These are phyloP conservation scores for Monilinia polystroma DNA, from an alignment of 2,329 filamentous ascomycete species.

Conservation along the genomic window DNA sequence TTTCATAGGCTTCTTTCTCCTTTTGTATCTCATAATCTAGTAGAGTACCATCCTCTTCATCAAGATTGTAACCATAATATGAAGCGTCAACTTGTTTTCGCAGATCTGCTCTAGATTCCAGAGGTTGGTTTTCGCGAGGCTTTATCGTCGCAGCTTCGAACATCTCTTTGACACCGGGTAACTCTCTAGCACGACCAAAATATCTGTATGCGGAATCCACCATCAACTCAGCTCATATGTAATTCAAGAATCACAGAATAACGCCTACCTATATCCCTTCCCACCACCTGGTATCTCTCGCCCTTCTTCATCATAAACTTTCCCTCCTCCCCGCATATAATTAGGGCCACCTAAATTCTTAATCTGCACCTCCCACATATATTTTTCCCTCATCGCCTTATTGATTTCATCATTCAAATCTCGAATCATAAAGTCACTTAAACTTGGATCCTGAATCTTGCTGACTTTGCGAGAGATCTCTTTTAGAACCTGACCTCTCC, in stretches of 20 bases:
- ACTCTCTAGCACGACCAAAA: slow-evolving; percentile 83
- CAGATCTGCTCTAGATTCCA: slow-evolving; percentile 66
- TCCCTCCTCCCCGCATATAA: slow-evolving; percentile 59
- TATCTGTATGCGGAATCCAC: slow-evolving; percentile 64
- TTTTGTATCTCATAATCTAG: slow-evolving; percentile 78
- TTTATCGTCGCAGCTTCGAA: slow-evolving; percentile 74
- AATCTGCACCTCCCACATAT: slow-evolving; percentile 98
- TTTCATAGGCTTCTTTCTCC: slow-evolving; percentile 76
- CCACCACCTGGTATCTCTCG: slow-evolving; percentile 64
- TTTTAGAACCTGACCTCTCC: slow-evolving; percentile 95
- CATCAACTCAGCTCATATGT: slow-evolving; percentile 19
- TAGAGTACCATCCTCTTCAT: slow-evolving; percentile 83
- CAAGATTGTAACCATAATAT: slow-evolving; percentile 93
- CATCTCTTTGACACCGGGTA: slow-evolving; percentile 94
- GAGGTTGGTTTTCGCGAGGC: slow-evolving; percentile 58
- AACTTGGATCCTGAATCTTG: slow-evolving; percentile 84
- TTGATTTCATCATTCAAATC: slow-evolving; percentile 99
- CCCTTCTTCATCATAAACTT: slow-evolving; percentile 55
- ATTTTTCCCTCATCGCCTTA: slow-evolving; percentile 97
- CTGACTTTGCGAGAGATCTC: slow-evolving; percentile 97
- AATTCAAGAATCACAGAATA: not conserved
- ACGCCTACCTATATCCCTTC: slow-evolving; percentile 89
- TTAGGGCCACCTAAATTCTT: slow-evolving; percentile 94
- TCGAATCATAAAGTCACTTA: slow-evolving; percentile 96
- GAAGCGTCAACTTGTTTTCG: slow-evolving; percentile 81